Conservation (phyloP, 2,329 filamentous ascomycete genomes). For the Xylariaceae sp. region DNA sequence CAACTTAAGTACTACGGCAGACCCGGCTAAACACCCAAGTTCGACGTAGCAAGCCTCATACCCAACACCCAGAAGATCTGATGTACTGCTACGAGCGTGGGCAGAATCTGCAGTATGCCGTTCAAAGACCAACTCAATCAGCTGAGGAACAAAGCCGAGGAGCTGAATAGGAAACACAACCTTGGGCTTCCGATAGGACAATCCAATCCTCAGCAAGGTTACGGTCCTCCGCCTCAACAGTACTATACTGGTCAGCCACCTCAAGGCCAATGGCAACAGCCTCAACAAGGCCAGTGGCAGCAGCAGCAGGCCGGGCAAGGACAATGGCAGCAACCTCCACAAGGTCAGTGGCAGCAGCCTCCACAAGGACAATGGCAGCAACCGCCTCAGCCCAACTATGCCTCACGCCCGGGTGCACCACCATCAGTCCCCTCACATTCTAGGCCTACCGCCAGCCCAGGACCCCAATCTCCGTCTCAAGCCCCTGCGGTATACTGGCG, state of each 20-base stretch:
- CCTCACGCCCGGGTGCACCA: constrained; percentile 12
- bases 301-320: constrained; percentile 5
- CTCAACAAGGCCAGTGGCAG: constrained; percentile 6
- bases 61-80: not conserved
- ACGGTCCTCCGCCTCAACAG: constrained; percentile 9
- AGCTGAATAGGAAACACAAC: constrained; percentile 27
- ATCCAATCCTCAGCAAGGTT: constrained; percentile 14
- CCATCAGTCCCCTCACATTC: constrained; percentile 19
- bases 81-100: not conserved
- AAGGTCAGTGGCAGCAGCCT: constrained; percentile 3
- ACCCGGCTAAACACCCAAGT: no score
- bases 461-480: not conserved
- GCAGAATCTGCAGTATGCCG: constrained; percentile 13
- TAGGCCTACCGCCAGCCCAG: constrained; percentile 4
- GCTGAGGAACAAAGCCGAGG: constrained; percentile 35
- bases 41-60: not conserved
- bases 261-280: constrained; percentile 9
- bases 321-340: constrained; percentile 4
- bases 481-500: constrained; percentile 43
- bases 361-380: constrained; percentile 1
- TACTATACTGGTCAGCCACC: constrained; percentile 17
- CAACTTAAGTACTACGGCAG: no score
- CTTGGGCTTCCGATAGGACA: constrained; percentile 16
- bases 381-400: constrained; percentile 12
- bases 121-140: constrained; percentile 31